Conservation (phyloP, 2,329 filamentous ascomycete species). For the Cryphonectria carpinicola region DNA sequence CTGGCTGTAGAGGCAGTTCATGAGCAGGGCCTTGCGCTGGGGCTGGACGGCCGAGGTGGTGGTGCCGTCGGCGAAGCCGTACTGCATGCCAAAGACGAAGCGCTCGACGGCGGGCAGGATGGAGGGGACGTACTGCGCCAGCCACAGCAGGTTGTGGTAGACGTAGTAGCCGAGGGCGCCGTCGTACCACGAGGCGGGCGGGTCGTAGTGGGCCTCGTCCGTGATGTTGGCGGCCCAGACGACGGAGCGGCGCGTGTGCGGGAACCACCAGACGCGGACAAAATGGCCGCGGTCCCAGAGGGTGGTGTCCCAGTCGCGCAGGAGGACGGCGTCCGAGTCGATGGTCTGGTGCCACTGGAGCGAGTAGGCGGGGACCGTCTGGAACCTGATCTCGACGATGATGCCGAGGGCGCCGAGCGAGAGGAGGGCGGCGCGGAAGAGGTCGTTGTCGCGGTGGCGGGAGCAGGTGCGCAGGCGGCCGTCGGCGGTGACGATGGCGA, state of each 20-base stretch:
- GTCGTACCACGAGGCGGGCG: slow-evolving; percentile 78
- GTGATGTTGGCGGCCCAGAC: slow-evolving; percentile 89
- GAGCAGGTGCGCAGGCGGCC: slow-evolving; percentile 74
- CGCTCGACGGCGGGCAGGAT: slow-evolving; percentile 89
- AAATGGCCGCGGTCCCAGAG: slow-evolving; percentile 89
- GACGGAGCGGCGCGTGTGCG: slow-evolving; percentile 85
- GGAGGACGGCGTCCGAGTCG: slow-evolving; percentile 68
- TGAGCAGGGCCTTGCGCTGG: slow-evolving; percentile 78
- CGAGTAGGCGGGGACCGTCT: slow-evolving; percentile 79
- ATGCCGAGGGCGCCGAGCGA: slow-evolving; percentile 90
- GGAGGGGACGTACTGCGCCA: slow-evolving; percentile 76
- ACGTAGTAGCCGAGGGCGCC: slow-evolving; percentile 81
- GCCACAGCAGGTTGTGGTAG: slow-evolving; percentile 87
- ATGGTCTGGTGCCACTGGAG: slow-evolving; percentile 85
- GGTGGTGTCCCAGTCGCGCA: slow-evolving; percentile 70
- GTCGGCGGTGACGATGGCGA: slow-evolving; percentile 83
- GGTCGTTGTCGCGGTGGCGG: slow-evolving; percentile 67
- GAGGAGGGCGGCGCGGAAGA: slow-evolving; percentile 87
- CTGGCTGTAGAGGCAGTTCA: slow-evolving; percentile 99
- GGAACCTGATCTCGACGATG: slow-evolving; percentile 85
- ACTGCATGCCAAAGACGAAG: slow-evolving; percentile 98
- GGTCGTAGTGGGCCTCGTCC: slow-evolving; percentile 59
- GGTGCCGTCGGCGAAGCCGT: slow-evolving; percentile 77
- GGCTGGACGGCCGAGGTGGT: slow-evolving; percentile 77
- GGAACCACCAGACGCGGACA: slow-evolving; percentile 96